These are phyloP conservation scores for Fusarium avenaceum DNA, from an alignment of 2,329 filamentous ascomycete species.

Conservation along the genomic window DNA sequence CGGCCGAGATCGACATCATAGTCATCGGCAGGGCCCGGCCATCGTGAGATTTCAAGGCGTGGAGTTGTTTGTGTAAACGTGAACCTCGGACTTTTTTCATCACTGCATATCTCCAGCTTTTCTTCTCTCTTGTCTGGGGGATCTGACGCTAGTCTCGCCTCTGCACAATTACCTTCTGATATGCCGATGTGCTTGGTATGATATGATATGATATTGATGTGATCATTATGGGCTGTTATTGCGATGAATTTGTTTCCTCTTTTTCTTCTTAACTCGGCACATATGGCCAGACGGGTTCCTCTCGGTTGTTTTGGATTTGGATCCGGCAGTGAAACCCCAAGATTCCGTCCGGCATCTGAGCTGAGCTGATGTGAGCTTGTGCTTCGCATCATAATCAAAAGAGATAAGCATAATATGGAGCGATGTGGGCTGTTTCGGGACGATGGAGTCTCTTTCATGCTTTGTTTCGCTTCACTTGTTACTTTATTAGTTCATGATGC, in stretches of 20 bases:
- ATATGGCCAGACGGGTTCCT: background rate
- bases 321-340: slow-evolving; percentile 41
- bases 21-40: slow-evolving; percentile 45
- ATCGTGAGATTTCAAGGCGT: slow-evolving; percentile 19
- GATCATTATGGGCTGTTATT: slow-evolving; percentile 16
- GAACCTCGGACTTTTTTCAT: background rate
- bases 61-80: slow-evolving; percentile 1
- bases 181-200: slow-evolving; percentile 1
- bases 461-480: background rate
- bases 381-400: slow-evolving; percentile 25
- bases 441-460: slow-evolving; percentile 38
- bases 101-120: slow-evolving; percentile 26
- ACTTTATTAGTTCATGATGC: background rate
- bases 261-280: too few relatives aligned
- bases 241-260: background rate
- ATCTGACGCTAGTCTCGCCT: slow-evolving; percentile 15
- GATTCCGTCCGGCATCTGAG: slow-evolving; percentile 26
- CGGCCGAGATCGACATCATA: slow-evolving; percentile 47
- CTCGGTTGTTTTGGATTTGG: slow-evolving; percentile 30
- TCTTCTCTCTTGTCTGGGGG: slow-evolving; percentile 7
- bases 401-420: slow-evolving; percentile 24
- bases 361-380: slow-evolving; percentile 1
- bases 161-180: slow-evolving; percentile 27
- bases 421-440: slow-evolving; percentile 40
- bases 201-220: too few relatives aligned